These are phyloP conservation scores for Cystofilobasidium bisporidii DNA, from an alignment of 768 basidiomycete genomes.

Conservation along the genomic window DNA sequence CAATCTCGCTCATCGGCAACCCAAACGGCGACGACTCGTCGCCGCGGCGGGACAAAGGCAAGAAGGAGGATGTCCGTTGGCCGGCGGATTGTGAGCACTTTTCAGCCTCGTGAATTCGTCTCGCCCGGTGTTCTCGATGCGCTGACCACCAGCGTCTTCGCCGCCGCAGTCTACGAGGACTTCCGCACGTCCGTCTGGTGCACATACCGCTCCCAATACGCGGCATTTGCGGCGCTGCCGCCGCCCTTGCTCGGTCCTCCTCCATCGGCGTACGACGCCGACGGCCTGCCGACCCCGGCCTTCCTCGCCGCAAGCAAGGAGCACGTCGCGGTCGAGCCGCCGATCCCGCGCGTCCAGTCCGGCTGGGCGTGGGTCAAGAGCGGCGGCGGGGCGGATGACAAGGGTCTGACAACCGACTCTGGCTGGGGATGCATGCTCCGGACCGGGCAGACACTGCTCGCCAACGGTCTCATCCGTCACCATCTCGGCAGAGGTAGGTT, in stretches of 20 bases:
- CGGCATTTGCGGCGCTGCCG: slow-evolving; percentile 51
- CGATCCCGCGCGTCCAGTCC: slow-evolving; percentile 35
- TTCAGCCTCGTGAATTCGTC: background rate
- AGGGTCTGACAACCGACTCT: slow-evolving; percentile 71
- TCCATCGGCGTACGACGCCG: slow-evolving; percentile 44
- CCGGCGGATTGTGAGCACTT: slow-evolving; percentile 36
- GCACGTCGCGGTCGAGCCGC: slow-evolving; percentile 29
- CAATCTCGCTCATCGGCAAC: slow-evolving; percentile 31
- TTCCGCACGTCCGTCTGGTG: slow-evolving; percentile 83
- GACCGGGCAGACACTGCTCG: slow-evolving; percentile 74
- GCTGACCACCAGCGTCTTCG: slow-evolving; percentile 54
- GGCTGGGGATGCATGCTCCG: slow-evolving; percentile 91
- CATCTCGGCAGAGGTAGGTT: slow-evolving; percentile 64
- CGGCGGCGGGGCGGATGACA: slow-evolving; percentile 48
- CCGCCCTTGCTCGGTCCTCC: slow-evolving; percentile 33
- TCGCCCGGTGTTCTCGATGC: slow-evolving; percentile 2
- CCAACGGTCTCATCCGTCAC: slow-evolving; percentile 63
- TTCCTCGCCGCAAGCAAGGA: slow-evolving; percentile 22
- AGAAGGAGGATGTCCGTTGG: slow-evolving; percentile 46
- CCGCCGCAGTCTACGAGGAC: slow-evolving; percentile 62
- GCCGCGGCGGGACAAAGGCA: slow-evolving; percentile 31
- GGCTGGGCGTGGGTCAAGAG: slow-evolving; percentile 54
- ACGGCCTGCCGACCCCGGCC: slow-evolving; percentile 43
- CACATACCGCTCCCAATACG: slow-evolving; percentile 81
- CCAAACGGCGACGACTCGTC: slow-evolving; percentile 16